phyloP scores from a whole-genome alignment of 805 yeast species.

The Scheffersomyces stipitis region DNA sequence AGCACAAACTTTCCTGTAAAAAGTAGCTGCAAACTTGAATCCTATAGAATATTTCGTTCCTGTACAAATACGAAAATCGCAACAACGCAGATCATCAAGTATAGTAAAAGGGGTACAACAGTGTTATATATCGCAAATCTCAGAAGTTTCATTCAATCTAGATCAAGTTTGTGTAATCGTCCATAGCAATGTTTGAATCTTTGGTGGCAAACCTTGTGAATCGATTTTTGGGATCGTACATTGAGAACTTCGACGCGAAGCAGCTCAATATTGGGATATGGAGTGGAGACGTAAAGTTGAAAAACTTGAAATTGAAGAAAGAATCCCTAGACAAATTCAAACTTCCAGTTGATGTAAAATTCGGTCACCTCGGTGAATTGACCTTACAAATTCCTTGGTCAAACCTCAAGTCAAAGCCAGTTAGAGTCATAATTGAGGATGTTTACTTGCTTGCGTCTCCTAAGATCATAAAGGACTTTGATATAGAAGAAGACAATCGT shows the following conservation, averaged over 20 bases:
- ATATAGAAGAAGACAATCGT: constrained; percentile 57
- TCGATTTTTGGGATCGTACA: constrained; percentile 67
- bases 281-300: constrained; percentile 93
- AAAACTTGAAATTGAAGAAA: constrained; percentile 73
- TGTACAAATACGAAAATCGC: too few relatives aligned
- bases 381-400: constrained; percentile 97
- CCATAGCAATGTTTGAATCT: constrained; percentile 56
- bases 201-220: constrained; percentile 63
- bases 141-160: too few relatives aligned
- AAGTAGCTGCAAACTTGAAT: too few relatives aligned
- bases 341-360: constrained; percentile 81
- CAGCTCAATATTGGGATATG: constrained; percentile 95
- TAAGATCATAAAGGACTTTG: constrained; percentile 52
- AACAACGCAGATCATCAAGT: too few relatives aligned
- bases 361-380: constrained; percentile 87
- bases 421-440: constrained; percentile 81
- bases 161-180: too few relatives aligned
- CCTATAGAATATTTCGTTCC: too few relatives aligned
- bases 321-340: constrained; percentile 87
- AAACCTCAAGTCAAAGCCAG: constrained; percentile 88
- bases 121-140: too few relatives aligned
- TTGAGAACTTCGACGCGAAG: constrained; percentile 93
- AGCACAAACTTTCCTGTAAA: too few relatives aligned
- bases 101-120: too few relatives aligned
- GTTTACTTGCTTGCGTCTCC: constrained; percentile 84